Evolutionary conservation across 257 asterid species (phyloP).

Genomic region (Haberlea rhodopensis): DNA sequence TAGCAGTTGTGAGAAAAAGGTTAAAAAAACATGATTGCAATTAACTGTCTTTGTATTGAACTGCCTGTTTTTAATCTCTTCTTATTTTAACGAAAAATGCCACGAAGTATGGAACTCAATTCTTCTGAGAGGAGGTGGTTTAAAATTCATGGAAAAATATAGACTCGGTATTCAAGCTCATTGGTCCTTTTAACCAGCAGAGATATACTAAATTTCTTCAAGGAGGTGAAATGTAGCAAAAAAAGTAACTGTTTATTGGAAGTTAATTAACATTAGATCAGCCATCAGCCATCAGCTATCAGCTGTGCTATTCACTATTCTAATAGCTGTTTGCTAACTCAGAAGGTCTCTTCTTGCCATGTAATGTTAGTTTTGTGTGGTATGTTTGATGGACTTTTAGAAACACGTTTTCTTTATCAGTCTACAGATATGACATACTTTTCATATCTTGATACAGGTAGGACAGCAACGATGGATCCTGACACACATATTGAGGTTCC

Average conservation of each 20-base stretch:
- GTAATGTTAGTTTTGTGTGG: background rate
- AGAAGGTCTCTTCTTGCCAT: background rate
- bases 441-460: constrained; percentile 59
- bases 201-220: too few relatives aligned
- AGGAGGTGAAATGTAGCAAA: too few relatives aligned
- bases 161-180: background rate
- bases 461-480: constrained; percentile 50
- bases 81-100: too few relatives aligned
- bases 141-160: background rate
- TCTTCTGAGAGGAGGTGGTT: background rate
- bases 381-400: background rate
- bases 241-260: background rate
- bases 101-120: too few relatives aligned
- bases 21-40: background rate
- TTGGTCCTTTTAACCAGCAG: background rate
- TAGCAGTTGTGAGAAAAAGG: background rate
- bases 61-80: too few relatives aligned
- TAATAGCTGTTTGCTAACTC: background rate
- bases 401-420: background rate
- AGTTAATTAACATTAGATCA: background rate
- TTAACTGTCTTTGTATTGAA: background rate
- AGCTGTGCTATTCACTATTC: background rate
- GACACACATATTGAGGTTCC: constrained; percentile 74
- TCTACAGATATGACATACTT: background rate
- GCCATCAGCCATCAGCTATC: too few relatives aligned